Conservation (phyloP, 768 basidiomycete species). For the Russula earlei region DNA sequence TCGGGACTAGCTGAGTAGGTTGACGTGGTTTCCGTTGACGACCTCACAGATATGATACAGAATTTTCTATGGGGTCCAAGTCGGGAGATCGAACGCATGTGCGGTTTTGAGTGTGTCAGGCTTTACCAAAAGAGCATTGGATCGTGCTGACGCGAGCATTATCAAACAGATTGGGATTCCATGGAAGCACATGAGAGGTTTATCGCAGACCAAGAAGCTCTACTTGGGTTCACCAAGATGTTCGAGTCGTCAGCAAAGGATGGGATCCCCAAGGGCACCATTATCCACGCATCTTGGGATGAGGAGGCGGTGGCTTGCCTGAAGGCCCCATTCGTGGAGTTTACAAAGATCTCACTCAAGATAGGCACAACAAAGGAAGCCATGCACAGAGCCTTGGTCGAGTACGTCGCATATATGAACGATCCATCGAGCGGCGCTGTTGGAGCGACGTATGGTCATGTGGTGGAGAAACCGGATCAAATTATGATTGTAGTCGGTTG, state of each 20-base stretch:
- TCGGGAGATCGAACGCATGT: background rate
- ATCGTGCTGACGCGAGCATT: background rate
- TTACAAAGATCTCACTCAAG: background rate
- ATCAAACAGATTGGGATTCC: conserved; percentile 3
- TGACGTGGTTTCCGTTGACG: background rate
- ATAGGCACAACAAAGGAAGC: background rate
- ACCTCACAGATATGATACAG: background rate
- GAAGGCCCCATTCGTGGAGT: background rate
- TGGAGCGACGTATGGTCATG: conserved; percentile 6
- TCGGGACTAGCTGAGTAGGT: conserved; percentile 3
- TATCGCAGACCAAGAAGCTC: background rate
- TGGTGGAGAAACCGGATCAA: background rate
- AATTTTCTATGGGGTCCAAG: conserved; percentile 1
- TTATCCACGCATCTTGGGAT: conserved; percentile 2
- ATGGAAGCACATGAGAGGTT: conserved; percentile 1
- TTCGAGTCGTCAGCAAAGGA: conserved; percentile 2
- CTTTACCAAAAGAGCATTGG: background rate
- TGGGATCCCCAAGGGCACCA: background rate
- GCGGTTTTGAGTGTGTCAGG: background rate
- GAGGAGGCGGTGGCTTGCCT: background rate
- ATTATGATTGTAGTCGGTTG: background rate
- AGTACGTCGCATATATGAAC: background rate
- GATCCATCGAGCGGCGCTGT: background rate
- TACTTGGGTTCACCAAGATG: background rate
- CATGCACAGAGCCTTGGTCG: background rate